Evolutionary conservation across 2,329 filamentous ascomycete species (phyloP).

Genomic region (Fusarium nodosum): DNA sequence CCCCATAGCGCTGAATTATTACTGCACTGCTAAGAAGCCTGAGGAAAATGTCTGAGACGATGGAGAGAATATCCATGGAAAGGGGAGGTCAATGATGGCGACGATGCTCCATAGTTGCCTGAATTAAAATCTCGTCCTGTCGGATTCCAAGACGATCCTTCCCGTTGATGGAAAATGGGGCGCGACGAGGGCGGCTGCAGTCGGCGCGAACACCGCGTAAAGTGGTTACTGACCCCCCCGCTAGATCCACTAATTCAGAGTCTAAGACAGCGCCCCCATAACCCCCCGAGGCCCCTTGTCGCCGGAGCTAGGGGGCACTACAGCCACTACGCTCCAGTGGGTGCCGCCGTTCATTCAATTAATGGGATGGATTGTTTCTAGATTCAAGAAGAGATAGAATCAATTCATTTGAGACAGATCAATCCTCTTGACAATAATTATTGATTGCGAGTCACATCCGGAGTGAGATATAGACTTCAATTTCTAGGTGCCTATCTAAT

Average conservation of each 20-base stretch:
- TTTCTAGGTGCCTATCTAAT: not conserved
- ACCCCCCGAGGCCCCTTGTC: conserved; percentile 32
- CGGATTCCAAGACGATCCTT: conserved; percentile 43
- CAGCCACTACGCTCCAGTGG: conserved; percentile 41
- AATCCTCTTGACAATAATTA: not conserved
- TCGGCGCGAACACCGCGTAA: conserved; percentile 49
- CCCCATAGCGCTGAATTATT: conserved; percentile 8
- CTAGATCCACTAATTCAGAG: conserved; percentile 47
- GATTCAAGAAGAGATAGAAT: conserved; percentile 19
- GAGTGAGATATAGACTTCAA: conserved; percentile 4
- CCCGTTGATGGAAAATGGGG: conserved; percentile 47
- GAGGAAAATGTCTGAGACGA: conserved; percentile 40
- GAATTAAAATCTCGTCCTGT: conserved; percentile 44
- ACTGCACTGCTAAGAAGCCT: conserved; percentile 20
- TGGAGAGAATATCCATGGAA: not conserved
- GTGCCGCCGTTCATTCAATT: conserved; percentile 33
- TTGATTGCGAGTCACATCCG: not conserved
- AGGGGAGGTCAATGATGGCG: conserved; percentile 34
- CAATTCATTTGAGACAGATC: conserved; percentile 33
- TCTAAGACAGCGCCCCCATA: conserved; percentile 36
- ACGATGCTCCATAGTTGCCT: conserved; percentile 53
- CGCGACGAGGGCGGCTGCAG: conserved; percentile 49
- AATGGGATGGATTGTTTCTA: conserved; percentile 7
- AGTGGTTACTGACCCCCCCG: conserved; percentile 47
- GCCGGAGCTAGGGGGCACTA: conserved; percentile 34